Base-by-base conservation (phyloP, 257 asterid genomes). In the Solanum sejunctum region DNA sequence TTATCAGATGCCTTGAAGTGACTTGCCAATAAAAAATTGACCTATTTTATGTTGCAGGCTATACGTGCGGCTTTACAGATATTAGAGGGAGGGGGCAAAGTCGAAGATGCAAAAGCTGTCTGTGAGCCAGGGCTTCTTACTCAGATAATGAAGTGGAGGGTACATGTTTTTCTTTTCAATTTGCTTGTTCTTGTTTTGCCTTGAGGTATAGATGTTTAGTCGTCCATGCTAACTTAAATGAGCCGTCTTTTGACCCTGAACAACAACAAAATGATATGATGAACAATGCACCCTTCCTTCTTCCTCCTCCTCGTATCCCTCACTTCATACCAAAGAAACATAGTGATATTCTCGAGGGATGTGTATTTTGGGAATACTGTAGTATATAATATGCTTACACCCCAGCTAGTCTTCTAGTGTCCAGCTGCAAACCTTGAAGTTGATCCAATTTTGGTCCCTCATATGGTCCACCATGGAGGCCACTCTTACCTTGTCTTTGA, bases 81-180 rank as follows among this genome's bases (percentile, higher is more conserved):
- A 88, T 66, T 96, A 86, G 93, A 93, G 8, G 91, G 80, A 23
- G 98, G 97, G 16, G 94, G 98, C 84, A 90, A 85, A 81, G 85
- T 94, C 81, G 92, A 89, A 89, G 98, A 95, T 89, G 98, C 99
- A 86, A 91, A 91, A 90, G 91, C 91, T 45, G 93, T 97, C 77
- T 95, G 98, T 84, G 95, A 91, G 84, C 91, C 91, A 26, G 92
- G 89, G 78, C 92, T 93, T 88, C 94, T 95, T 64, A 36, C 71
- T 72, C 98, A 95, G 91, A 90, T 97, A 81, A 71, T 61, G 83
- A 95, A 83, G 88, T 97, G 97, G 96, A 92, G 84, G 95, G 99
- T 94, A 87, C 63, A 60, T 90, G 45, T 60, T 73, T 39, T 71
- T 28, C 69, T 60, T 57, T 61, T 84, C 16, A 84, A 60, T 84